Evolutionary conservation across 2,329 filamentous ascomycete species (phyloP), one percentile per base, ranked within the genome.

Genomic region (Madurella mycetomatis): DNA sequence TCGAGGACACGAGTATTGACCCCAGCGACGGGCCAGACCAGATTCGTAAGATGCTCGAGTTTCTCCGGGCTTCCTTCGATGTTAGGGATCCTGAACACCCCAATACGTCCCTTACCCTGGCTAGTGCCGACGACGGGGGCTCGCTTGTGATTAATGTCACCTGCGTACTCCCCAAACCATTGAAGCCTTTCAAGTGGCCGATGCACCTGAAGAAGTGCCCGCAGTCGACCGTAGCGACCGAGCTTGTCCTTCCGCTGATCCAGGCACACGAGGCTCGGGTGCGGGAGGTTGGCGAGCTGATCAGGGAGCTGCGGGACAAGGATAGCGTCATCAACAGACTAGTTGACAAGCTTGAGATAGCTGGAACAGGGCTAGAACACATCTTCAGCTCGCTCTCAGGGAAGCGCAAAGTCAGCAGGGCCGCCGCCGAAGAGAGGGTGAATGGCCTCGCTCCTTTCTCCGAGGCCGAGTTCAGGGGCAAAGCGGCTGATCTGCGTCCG

Each of bases 1-100:
- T 79, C 19, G 78, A 85, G 61, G 78, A 83, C 62, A 88, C 85
- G 15, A 84, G 81, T 57, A 90, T 92, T 57, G 87, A 92, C 65
- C 84, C 88, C 1, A 84, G 80, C 65, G 84, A 87, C 60, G 85
- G 86, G 56, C 73, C 76, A 0, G 80, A 83, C 48, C 88, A 92
- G 64, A 82, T 89, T 70, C 67, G 71, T 25, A 83, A 84, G 48
- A 82, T 92, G 49, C 72, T 92, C 13, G 75, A 80, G 18, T 85
- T 86, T 62, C 73, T 92, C 16, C 69, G 73, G 47, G 71, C 72
- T 41, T 77, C 78, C 31, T 70, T 83, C 64, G 79, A 74, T 72
- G 73, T 59, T 54, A 81, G 64, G 17, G 71, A 72, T 39, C 65
- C 67, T 17, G 73, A 72, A 39, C 75, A 78, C 59, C 65, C 67